phyloP scores from a whole-genome alignment of 176 grass and related monocot species.

The Eleusine coracana region DNA sequence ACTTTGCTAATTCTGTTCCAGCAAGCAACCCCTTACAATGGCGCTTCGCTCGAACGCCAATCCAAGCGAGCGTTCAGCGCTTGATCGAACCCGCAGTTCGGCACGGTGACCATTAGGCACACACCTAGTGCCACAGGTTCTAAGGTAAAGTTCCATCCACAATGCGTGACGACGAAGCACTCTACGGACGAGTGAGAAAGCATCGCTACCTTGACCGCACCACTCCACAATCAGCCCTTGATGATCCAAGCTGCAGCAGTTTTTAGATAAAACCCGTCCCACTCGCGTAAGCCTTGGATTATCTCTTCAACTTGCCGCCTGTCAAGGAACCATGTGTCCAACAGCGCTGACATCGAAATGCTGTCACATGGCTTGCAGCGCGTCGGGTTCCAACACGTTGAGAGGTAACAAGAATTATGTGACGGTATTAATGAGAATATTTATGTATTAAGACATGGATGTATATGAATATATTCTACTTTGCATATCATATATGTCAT shows the following conservation, averaged over 20 bases:
- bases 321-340: neutral
- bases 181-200: constrained; percentile 34
- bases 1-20: constrained; percentile 7
- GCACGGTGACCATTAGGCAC: constrained; percentile 17
- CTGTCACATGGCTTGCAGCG: too few species aligned
- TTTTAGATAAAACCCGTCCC: neutral
- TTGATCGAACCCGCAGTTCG: constrained; percentile 40
- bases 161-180: constrained; percentile 73
- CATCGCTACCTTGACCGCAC: constrained; percentile 43
- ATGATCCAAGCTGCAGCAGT: neutral
- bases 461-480: too few species aligned
- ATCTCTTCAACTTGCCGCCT: constrained; percentile 40
- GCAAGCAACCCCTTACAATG: neutral
- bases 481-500: too few species aligned
- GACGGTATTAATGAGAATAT: too few species aligned
- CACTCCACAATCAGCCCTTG: constrained; percentile 34
- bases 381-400: too few species aligned
- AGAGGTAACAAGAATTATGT: too few species aligned
- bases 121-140: constrained; percentile 30
- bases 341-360: too few species aligned
- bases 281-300: neutral
- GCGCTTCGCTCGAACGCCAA: constrained; percentile 4
- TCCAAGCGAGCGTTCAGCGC: constrained; percentile 17
- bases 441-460: too few species aligned
- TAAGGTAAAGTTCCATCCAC: constrained; percentile 64